phyloP scores from a whole-genome alignment of 2,329 filamentous ascomycete species.

The Proliferodiscus dingleyae region DNA sequence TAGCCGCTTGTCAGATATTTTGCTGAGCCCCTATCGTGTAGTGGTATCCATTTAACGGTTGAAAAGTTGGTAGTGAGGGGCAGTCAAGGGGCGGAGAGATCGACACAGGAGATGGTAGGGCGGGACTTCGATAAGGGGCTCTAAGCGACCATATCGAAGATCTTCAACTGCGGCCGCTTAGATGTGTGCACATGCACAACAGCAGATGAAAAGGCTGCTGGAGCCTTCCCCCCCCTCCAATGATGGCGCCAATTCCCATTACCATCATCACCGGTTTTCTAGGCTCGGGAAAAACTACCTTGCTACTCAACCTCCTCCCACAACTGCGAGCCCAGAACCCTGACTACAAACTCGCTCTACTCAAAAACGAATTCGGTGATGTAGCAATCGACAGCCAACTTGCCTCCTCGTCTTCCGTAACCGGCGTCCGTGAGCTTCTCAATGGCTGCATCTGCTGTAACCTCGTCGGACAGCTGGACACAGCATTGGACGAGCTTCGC shows the following conservation, averaged over 20 bases:
- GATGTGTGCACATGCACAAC: too few relatives aligned
- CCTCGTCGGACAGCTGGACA: constrained; percentile 82
- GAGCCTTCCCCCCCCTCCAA: constrained; percentile 1
- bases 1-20: background rate
- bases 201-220: background rate
- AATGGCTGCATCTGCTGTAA: constrained; percentile 99
- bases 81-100: background rate
- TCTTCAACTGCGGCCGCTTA: background rate
- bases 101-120: background rate
- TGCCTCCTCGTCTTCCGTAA: constrained; percentile 74
- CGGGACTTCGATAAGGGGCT: background rate
- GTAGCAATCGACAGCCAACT: constrained; percentile 90
- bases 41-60: background rate
- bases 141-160: constrained; percentile 2
- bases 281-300: constrained; percentile 91
- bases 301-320: constrained; percentile 89
- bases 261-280: constrained; percentile 96
- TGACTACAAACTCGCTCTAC: constrained; percentile 79
- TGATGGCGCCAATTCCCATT: constrained; percentile 72
- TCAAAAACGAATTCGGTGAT: constrained; percentile 98
- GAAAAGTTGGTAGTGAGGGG: background rate
- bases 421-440: constrained; percentile 85
- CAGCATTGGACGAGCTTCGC: constrained; percentile 72
- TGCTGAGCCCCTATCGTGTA: background rate
- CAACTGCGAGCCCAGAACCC: constrained; percentile 73